A percentile compares a stretch with the other conserved stretches of the same genome.
phyloP scores from a whole-genome alignment of 345 rosid species.

The Eucalyptus erythrocorys region DNA sequence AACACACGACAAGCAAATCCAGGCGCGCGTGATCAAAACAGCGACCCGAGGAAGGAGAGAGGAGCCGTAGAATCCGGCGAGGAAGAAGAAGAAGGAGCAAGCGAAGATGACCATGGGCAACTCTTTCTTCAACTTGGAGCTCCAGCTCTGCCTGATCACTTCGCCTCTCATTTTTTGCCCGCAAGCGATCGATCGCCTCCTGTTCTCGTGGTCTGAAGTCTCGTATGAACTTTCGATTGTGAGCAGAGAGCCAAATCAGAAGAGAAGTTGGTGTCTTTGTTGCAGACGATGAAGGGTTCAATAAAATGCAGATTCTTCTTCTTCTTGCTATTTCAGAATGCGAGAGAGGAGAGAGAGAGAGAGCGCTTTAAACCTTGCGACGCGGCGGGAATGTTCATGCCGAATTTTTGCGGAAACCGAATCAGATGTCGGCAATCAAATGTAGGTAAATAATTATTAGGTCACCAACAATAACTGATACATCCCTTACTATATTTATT shows the following conservation, averaged over 20 bases:
- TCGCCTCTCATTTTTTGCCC: neutral
- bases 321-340: neutral
- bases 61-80: conserved; percentile 33
- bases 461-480: no score
- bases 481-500: no score
- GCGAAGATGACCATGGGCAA: conserved; percentile 3
- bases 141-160: neutral
- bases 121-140: conserved; percentile 15
- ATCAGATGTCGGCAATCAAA: neutral
- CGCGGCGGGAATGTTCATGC: neutral
- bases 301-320: neutral
- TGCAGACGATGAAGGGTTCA: neutral
- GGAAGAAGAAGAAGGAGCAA: conserved; percentile 41
- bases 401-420: neutral
- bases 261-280: no score
- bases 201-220: neutral
- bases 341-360: neutral
- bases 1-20: neutral
- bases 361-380: neutral
- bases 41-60: conserved; percentile 31
- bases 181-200: neutral
- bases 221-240: neutral
- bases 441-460: neutral
- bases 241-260: neutral
- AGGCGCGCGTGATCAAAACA: neutral